Evolutionary conservation across 2,329 filamentous ascomycete species (phyloP).

Genomic region (Fusarium sp.): DNA sequence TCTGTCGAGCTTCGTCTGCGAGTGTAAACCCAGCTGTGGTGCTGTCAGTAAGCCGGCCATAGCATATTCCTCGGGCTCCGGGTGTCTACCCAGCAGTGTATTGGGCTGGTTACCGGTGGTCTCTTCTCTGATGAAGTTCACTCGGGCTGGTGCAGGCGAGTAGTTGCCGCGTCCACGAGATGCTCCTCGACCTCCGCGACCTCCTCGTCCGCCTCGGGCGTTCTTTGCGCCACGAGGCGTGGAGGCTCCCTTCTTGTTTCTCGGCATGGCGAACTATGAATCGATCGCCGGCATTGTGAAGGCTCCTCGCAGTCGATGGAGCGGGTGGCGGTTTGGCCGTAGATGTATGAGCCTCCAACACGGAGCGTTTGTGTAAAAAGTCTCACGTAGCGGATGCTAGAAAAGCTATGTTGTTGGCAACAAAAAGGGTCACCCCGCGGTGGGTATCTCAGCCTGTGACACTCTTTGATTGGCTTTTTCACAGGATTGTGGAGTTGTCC

Average conservation of each 20-base stretch:
- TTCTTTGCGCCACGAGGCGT: slow-evolving; percentile 33
- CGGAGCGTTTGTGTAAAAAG: not conserved
- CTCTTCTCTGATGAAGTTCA: slow-evolving; percentile 19
- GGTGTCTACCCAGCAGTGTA: not conserved
- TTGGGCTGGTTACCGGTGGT: slow-evolving; percentile 23
- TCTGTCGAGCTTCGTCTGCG: slow-evolving; percentile 64
- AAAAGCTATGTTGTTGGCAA: slow-evolving; percentile 23
- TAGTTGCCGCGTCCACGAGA: slow-evolving; percentile 25
- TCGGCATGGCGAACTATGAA: slow-evolving; percentile 31
- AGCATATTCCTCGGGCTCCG: not conserved
- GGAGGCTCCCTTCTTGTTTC: slow-evolving; percentile 41
- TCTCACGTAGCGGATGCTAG: not conserved
- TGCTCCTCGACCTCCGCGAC: slow-evolving; percentile 26
- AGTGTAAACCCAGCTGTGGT: slow-evolving; percentile 45
- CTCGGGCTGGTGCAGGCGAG: slow-evolving; percentile 5
- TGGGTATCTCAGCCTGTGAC: slow-evolving; percentile 1
- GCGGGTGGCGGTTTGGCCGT: not conserved
- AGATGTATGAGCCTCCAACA: not conserved
- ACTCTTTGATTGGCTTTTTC: slow-evolving; percentile 22
- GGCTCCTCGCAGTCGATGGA: not conserved
- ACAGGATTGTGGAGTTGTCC: slow-evolving; percentile 2
- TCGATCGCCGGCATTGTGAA: slow-evolving; percentile 25
- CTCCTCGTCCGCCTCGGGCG: slow-evolving; percentile 33
- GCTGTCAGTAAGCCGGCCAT: slow-evolving; percentile 13
- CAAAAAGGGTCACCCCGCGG: slow-evolving; percentile 36